These are phyloP conservation scores for Phytophthora ohioensis DNA, from an alignment of 352 stramenopile species.

Conservation along the genomic window DNA sequence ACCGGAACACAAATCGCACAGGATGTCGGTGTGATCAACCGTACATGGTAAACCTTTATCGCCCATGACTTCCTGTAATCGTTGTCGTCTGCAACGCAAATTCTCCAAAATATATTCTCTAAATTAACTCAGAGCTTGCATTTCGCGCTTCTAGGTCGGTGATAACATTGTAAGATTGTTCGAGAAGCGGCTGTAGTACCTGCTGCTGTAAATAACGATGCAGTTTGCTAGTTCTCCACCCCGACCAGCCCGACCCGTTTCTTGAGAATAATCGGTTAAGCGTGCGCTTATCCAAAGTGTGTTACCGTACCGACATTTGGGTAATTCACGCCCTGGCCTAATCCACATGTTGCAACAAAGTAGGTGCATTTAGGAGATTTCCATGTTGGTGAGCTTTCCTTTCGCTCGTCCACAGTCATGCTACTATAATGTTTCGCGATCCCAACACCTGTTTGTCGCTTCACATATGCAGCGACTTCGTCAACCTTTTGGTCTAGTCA, in stretches of 20 bases:
- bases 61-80: background rate
- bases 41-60: background rate
- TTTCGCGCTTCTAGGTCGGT: background rate
- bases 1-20: background rate
- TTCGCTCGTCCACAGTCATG: background rate
- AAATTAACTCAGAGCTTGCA: background rate
- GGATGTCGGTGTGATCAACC: background rate
- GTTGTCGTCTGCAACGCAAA: background rate
- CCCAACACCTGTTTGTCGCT: background rate
- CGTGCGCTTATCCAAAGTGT: background rate
- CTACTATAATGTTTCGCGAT: background rate
- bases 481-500: constrained; percentile 3
- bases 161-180: background rate
- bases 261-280: constrained; percentile 3
- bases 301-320: background rate
- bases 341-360: constrained; percentile 6
- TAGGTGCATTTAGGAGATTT: background rate
- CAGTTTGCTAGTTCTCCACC: background rate
- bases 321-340: constrained; percentile 6
- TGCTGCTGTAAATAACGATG: background rate
- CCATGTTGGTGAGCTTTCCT: background rate
- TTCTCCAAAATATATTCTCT: background rate
- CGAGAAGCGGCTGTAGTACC: background rate
- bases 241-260: constrained; percentile 1
- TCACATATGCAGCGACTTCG: background rate